Evolutionary conservation across 768 basidiomycete species (phyloP).

Genomic region (Leccinellum albellum): DNA sequence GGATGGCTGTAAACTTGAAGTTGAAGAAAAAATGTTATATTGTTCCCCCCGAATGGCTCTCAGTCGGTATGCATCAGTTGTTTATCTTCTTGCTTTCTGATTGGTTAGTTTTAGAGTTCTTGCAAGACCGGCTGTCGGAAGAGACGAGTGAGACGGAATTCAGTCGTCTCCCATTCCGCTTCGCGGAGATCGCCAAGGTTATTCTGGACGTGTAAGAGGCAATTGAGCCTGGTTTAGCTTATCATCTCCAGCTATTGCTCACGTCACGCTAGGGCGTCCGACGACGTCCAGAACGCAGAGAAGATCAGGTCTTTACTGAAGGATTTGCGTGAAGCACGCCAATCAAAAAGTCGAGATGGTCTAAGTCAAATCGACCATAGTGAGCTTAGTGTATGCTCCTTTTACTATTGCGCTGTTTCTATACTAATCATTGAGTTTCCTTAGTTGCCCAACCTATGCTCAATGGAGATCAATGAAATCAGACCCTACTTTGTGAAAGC

Average conservation of each 20-base stretch:
- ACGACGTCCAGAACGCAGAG: slow-evolving; percentile 84
- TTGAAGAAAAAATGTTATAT: slow-evolving; percentile 93
- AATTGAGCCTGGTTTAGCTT: neutral
- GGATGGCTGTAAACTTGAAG: slow-evolving; percentile 95
- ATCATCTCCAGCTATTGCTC: neutral
- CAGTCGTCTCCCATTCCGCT: slow-evolving; percentile 80
- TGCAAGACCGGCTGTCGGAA: slow-evolving; percentile 67
- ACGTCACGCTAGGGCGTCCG: slow-evolving; percentile 62
- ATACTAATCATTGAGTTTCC: neutral
- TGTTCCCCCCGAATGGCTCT: slow-evolving; percentile 85
- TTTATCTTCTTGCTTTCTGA: neutral
- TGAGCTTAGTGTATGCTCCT: slow-evolving; percentile 68
- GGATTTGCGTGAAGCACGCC: slow-evolving; percentile 92
- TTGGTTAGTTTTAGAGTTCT: slow-evolving; percentile 52
- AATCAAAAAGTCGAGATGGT: slow-evolving; percentile 90
- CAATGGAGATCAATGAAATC: slow-evolving; percentile 94
- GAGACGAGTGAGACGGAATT: slow-evolving; percentile 77
- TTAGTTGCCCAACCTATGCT: slow-evolving; percentile 79
- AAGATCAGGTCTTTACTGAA: slow-evolving; percentile 82
- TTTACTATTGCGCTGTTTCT: neutral
- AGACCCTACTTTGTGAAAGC: slow-evolving; percentile 83
- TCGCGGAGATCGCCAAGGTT: slow-evolving; percentile 86
- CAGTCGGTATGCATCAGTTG: slow-evolving; percentile 56
- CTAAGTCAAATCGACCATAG: slow-evolving; percentile 75
- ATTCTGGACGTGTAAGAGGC: slow-evolving; percentile 84